These are phyloP conservation scores for Aspergillus neoniger DNA, from an alignment of 2,329 filamentous ascomycete genomes.

Conservation along the genomic window DNA sequence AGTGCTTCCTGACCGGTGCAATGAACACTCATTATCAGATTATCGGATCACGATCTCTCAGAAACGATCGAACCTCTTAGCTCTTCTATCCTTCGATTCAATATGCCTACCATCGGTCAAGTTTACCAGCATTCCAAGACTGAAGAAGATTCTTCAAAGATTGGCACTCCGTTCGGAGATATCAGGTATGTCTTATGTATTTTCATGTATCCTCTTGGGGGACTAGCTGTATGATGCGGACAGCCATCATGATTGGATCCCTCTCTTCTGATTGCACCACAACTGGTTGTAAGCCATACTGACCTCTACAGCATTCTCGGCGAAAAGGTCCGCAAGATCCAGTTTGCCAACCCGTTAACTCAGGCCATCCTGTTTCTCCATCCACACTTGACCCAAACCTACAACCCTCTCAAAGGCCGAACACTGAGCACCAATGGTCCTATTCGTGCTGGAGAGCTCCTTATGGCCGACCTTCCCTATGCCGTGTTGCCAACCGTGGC, in stretches of 20 bases:
- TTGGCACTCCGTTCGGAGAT: too few relatives aligned
- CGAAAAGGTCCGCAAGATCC: neutral
- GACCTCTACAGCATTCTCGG: neutral
- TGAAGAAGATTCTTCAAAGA: too few relatives aligned
- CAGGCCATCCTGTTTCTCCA: neutral
- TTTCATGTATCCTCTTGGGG: too few relatives aligned
- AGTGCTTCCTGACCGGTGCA: neutral
- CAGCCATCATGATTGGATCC: too few relatives aligned
- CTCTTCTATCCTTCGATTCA: neutral
- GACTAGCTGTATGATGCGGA: too few relatives aligned
- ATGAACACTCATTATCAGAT: too few relatives aligned
- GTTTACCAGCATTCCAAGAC: neutral
- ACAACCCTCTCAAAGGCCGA: neutral
- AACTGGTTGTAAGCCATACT: too few relatives aligned
- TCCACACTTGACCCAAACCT: neutral
- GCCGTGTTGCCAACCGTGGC: neutral
- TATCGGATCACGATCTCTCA: neutral
- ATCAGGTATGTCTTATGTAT: too few relatives aligned
- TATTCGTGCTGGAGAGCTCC: neutral
- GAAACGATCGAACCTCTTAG: neutral
- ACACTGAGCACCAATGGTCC: neutral
- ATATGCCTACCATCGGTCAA: neutral
- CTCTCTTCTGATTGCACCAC: too few relatives aligned
- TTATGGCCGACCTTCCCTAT: neutral
- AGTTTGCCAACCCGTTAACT: neutral